Base-by-base conservation (phyloP, 2,329 filamentous ascomycete species). In the Cordyceps fumosorosea region DNA sequence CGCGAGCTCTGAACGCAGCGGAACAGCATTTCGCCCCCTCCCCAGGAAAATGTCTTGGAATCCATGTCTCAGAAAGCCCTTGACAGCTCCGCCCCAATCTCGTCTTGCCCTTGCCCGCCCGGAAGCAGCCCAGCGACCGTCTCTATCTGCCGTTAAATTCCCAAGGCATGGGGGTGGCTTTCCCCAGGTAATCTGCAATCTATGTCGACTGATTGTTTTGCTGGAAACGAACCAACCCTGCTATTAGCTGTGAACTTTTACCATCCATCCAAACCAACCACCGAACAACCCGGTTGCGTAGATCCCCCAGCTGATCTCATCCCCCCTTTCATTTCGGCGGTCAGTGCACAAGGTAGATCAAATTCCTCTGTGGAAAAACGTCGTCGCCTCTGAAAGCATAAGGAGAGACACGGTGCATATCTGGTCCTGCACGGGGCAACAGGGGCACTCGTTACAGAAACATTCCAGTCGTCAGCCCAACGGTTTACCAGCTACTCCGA, bases 41-140 rank as follows among this genome's bases (percentile, higher is more conserved):
- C 37, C 14, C n/a, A 16, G 24, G 26, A 50, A 45, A 26, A 34
- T 48, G 55, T 48, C 55, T 57, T 57, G 55, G 54, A 56, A 56
- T 34, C 32, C 44, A 53, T 58, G 56, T 58, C 56, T 58, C 34
- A 47, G 32, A 44, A 51, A 58, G 40, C 44, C 18, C n/a, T 34
- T 48, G 11, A 50, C 14, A 40, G 12, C 29, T 40, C 55, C 54
- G 18, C 54, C 40, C 40, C 37, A 56, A 57, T 57, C 44, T 57
- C 29, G 40, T 37, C 37, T 29, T 34, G 29, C 56, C 45, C 18
- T 20, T 45, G 10, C 18, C 22, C 2, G 2, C 22, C 24, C 34
- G 24, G 32, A 51, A 11, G 55, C 42, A 57, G 50, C 29, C 10
- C 42, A 34, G 32, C 10, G 16, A 44, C 16, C 3, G 16, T 2